Conservation (phyloP, 768 basidiomycete genomes). For the Mrakia hoshinonis region DNA sequence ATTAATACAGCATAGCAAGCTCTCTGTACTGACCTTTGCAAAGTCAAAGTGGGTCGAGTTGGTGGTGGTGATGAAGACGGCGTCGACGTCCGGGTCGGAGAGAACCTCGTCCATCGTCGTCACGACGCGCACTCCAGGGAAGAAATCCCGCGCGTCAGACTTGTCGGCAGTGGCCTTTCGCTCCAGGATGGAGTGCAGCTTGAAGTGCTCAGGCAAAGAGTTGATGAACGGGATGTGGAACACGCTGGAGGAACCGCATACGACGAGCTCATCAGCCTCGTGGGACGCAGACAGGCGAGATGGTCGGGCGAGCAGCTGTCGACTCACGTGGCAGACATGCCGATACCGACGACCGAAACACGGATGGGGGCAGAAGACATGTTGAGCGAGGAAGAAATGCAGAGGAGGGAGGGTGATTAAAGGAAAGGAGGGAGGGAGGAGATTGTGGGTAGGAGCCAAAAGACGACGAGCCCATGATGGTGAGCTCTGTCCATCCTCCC, state of each 20-base stretch:
- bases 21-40: slow-evolving; percentile 45
- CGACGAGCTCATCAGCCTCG: not conserved
- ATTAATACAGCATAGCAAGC: no score
- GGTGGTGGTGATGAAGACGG: slow-evolving; percentile 58
- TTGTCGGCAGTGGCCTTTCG: slow-evolving; percentile 55
- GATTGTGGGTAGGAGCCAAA: not conserved
- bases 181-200: slow-evolving; percentile 64
- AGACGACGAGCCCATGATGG: no score
- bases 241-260: slow-evolving; percentile 45
- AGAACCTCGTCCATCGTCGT: slow-evolving; percentile 55
- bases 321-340: slow-evolving; percentile 46
- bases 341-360: slow-evolving; percentile 66
- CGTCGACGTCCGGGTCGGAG: slow-evolving; percentile 56
- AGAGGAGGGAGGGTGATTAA: not conserved
- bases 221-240: slow-evolving; percentile 76
- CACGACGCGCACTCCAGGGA: slow-evolving; percentile 54
- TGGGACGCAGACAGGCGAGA: not conserved
- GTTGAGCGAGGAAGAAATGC: not conserved
- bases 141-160: slow-evolving; percentile 59
- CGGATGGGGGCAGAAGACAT: slow-evolving; percentile 46
- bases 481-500: no score
- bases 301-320: not conserved
- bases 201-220: slow-evolving; percentile 61
- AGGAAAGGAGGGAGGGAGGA: not conserved
- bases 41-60: slow-evolving; percentile 64